Base-by-base conservation (phyloP, 257 asterid genomes). In the Penstemon eatonii region DNA sequence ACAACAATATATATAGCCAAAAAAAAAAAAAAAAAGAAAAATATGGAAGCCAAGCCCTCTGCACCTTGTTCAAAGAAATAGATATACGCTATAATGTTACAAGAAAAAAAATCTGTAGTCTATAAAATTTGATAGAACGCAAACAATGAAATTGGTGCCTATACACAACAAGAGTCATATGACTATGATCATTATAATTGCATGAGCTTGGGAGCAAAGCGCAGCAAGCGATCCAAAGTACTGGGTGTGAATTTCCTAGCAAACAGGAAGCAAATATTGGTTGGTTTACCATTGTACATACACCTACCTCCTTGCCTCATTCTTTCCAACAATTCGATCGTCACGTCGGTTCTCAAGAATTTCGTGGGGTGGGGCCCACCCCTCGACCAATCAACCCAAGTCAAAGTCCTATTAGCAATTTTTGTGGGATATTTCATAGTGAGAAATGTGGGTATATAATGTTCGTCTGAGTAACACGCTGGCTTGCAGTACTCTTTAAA, bases 311-410 rank as follows among this genome's bases (percentile, higher is more conserved):
- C 80, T 11, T 49, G 67, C 72, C 87, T 73, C 83, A 87, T 64
- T 56, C 45, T 58, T 56, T 72, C 63, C 54, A 87, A 66, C 77
- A 84, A 65, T 13, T 84, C 84, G 1, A 69, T 54, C 0, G 83
- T 66, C 7, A 87, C 69, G 11, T 81, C 85, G 2, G 52, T 19
- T 8, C 89, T 63, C 7, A 75, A 15, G 11, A 79, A 89, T 12
- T 53, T 85, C 45, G 75, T 42, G 0, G 96, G 96, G 73, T 89
- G 96, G n/a, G 96, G 84, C 41, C 96, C 95, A 1, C 90, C 91
- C 53, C 70, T 61, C 8, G 95, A 75, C 96, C 96, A 89, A 70
- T 89, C 91, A 55, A 89, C 96, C 96, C 96, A 89, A 38, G 90
- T 84, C 78, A 89, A 66, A 0, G 91, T 87, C 63, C 95, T 67